These are phyloP conservation scores for Umbelopsis sp. DNA, from an alignment of 192 early-diverging fungal species.

Conservation along the genomic window DNA sequence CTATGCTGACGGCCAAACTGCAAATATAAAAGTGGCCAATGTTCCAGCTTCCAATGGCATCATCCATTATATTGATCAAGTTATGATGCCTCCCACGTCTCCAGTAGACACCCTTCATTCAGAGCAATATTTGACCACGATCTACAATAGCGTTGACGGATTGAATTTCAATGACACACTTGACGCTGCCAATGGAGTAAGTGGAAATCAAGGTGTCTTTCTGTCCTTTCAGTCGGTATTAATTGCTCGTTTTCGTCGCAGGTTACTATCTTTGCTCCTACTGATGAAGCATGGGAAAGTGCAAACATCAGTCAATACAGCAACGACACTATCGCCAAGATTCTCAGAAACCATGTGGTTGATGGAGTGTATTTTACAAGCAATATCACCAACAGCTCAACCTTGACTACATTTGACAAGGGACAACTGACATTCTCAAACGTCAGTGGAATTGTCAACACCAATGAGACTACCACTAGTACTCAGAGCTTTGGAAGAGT, in stretches of 20 bases:
- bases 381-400: constrained; percentile 11
- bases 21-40: background rate
- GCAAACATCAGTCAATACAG: background rate
- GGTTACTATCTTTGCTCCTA: constrained; percentile 30
- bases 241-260: background rate
- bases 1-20: constrained; percentile 7
- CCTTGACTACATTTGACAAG: background rate
- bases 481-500: background rate
- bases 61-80: constrained; percentile 19
- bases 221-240: background rate
- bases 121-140: background rate
- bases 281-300: background rate
- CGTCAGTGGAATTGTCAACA: background rate
- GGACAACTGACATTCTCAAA: background rate
- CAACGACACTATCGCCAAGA: background rate
- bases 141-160: background rate
- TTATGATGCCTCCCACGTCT: constrained; percentile 13
- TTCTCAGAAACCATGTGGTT: constrained; percentile 23
- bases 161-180: background rate
- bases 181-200: background rate
- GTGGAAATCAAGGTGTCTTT: background rate
- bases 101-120: background rate
- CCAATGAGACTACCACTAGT: background rate
- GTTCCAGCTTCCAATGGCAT: constrained; percentile 21
- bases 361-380: constrained; percentile 22